phyloP scores from a whole-genome alignment of 495 filamentous ascomycete species.

The Lepidopterella palustris region DNA sequence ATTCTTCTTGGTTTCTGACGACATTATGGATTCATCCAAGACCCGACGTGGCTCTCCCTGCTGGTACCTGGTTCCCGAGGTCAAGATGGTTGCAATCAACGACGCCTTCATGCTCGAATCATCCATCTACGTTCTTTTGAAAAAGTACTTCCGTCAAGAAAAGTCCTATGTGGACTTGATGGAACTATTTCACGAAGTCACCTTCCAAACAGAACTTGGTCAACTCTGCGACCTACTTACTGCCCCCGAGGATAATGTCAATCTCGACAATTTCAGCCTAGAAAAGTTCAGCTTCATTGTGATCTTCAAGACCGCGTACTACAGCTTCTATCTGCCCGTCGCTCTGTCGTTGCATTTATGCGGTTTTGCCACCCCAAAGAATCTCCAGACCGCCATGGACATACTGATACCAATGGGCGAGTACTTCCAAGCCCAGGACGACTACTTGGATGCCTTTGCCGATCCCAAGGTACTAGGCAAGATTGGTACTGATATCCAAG shows the following conservation, averaged over 20 bases:
- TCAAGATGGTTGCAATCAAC: constrained; percentile 95
- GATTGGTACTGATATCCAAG: constrained; percentile 96
- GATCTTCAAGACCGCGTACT: constrained; percentile 98
- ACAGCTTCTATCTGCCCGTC: constrained; percentile 98
- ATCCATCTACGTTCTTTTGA: constrained; percentile 81
- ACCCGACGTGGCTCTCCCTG: constrained; percentile 89
- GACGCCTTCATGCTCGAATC: constrained; percentile 95
- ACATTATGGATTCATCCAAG: constrained; percentile 94
- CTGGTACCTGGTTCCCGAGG: constrained; percentile 84
- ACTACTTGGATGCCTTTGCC: constrained; percentile 97
- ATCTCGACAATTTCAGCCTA: constrained; percentile 88
- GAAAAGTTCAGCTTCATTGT: constrained; percentile 98
- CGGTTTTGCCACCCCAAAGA: constrained; percentile 71
- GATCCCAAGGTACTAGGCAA: constrained; percentile 88
- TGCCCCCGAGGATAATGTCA: constrained; percentile 83
- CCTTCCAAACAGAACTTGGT: constrained; percentile 89
- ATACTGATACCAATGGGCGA: constrained; percentile 98
- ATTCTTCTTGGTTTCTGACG: constrained; percentile 97
- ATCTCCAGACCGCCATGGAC: constrained; percentile 76
- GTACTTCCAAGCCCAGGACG: constrained; percentile 98
- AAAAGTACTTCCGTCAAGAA: constrained; percentile 84
- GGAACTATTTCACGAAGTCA: constrained; percentile 91
- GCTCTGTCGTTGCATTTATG: constrained; percentile 78
- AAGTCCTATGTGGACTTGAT: constrained; percentile 80
- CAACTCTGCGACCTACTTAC: constrained; percentile 93